Evolutionary conservation across 495 filamentous ascomycete genomes (phyloP), one percentile per base, ranked within the genome.

Genomic region (Aspergillus indologenus): DNA sequence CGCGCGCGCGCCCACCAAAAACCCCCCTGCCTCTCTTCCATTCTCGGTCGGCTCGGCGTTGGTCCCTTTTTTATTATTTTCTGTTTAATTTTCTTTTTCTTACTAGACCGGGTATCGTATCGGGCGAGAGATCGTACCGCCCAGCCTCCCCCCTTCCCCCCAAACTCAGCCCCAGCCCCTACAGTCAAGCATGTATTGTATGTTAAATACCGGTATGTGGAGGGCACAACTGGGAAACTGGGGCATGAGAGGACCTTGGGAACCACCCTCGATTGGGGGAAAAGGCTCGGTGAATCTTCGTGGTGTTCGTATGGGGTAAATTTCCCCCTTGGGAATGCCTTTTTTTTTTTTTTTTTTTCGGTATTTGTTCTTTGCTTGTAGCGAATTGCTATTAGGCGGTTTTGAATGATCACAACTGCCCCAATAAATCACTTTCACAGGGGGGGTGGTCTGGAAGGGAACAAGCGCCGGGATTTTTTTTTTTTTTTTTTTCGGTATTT

Each of bases 51-150:
- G 44, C 23, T 42, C 23, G 23, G 48, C 42, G 45, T 18, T 42
- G 43, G 22, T 44, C 48, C 49, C 45, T 45, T 51, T 53, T 58
- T 60, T 55, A 49, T 54, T 62, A 7, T 49, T 34, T 59, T 52
- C 21, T 47, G 51, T 42, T 48, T 51, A 17, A 8, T 45, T 43
- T 22, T 45, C 11, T 45, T 54, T 42, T 55, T 34, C 24, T 43
- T n/a, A n/a, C n/a, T n/a, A n/a, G n/a, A n/a, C n/a, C n/a, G n/a
- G n/a, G n/a, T n/a, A n/a, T n/a, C n/a, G n/a, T n/a, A n/a, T 40
- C 12, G 34, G 34, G 12, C 34, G 34, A 40, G 34, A 40, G 34
- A 40, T 40, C 7, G 12, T 11, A 40, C 7, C 12, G 6, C 34
- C 34, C 34, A 40, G 34, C 34, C 34, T 11, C 7, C 34, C 34